Evolutionary conservation across 2,329 filamentous ascomycete genomes (phyloP), one percentile per base, ranked within the genome.

Genomic region (Fusarium brevicatenulatum): DNA sequence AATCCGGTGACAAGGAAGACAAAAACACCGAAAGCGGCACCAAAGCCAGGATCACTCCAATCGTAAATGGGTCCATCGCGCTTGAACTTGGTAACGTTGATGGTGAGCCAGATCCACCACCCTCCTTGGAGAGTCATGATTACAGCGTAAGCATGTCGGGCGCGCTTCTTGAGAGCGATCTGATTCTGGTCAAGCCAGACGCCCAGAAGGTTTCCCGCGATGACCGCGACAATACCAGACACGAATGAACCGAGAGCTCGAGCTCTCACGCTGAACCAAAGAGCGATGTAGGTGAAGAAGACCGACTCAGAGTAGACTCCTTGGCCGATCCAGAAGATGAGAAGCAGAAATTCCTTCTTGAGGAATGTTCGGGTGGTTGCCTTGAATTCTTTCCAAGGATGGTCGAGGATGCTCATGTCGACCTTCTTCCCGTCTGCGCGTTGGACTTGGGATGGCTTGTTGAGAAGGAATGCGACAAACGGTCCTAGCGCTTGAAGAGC

Each of bases 31-130:
- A 93, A 93, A 0, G 85, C 89, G 40, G 84, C 84, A 1, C 91
- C 91, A 62, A 93, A 93, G 0, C 89, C 90, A 0, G 81, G 70
- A 69, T 87, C 86, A 2, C 78, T 75, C 92, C 91, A 93, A 78
- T 93, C 92, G 74, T 88, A 91, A 2, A 85, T 85, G 0, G 91
- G 90, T 21, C 83, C 81, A 0, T 86, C 86, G 18, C 81, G 81
- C 15, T 83, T 83, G 78, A 89, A 93, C 40, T 88, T 83, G 0
- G 89, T 91, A 1, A 90, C 89, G 7, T 91, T 82, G 4, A 93
- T 80, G 0, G 90, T 91, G 0, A 87, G 86, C 91, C 91, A 93
- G 7, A 90, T 82, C 91, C 91, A 93, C 87, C 90, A 92, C 1
- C 83, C 90, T 2, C 91, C 91, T 75, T 92, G 90, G 1, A 91